Evolutionary conservation across 768 basidiomycete genomes (phyloP).

Genomic region (Lentinus brumalis): DNA sequence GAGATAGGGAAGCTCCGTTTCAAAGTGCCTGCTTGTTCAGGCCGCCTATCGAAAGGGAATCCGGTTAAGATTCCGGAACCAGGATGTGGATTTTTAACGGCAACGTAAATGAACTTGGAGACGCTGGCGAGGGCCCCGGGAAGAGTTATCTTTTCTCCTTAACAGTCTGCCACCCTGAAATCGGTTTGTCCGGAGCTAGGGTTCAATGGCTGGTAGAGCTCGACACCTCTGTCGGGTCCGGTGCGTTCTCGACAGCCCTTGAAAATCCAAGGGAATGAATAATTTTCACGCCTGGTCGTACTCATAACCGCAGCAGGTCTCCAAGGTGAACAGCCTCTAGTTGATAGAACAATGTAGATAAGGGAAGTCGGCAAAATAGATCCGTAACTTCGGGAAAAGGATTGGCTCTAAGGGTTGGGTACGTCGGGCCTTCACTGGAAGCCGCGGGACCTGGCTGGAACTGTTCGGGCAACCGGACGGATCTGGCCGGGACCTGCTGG

Average conservation of each 20-base stretch:
- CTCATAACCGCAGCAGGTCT: too few relatives aligned
- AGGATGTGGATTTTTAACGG: slow-evolving; percentile 70
- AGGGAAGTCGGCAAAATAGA: too few relatives aligned
- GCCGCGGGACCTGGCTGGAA: too few relatives aligned
- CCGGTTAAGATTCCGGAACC: slow-evolving; percentile 79
- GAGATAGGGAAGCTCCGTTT: slow-evolving; percentile 77
- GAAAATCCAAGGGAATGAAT: slow-evolving; percentile 79
- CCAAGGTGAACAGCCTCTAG: too few relatives aligned
- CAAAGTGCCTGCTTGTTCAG: slow-evolving; percentile 63
- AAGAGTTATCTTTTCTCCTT: slow-evolving; percentile 82
- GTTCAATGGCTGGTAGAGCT: slow-evolving; percentile 73
- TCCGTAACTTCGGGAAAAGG: too few relatives aligned
- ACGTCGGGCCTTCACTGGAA: too few relatives aligned
- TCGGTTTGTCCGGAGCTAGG: slow-evolving; percentile 74
- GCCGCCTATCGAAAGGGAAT: slow-evolving; percentile 77
- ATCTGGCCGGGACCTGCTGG: too few relatives aligned
- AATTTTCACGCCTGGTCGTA: slow-evolving; percentile 70
- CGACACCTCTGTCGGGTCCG: slow-evolving; percentile 70
- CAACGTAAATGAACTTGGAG: slow-evolving; percentile 67
- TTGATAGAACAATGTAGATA: too few relatives aligned
- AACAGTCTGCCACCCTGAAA: slow-evolving; percentile 74
- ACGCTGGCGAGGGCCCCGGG: slow-evolving; percentile 68
- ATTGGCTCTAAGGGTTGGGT: too few relatives aligned
- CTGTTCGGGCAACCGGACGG: too few relatives aligned
- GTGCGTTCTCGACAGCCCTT: slow-evolving; percentile 77